Evolutionary conservation across 306 rosid genomes (phyloP), one percentile per base, ranked within the genome.

Genomic region (Quercus wislizeni): DNA sequence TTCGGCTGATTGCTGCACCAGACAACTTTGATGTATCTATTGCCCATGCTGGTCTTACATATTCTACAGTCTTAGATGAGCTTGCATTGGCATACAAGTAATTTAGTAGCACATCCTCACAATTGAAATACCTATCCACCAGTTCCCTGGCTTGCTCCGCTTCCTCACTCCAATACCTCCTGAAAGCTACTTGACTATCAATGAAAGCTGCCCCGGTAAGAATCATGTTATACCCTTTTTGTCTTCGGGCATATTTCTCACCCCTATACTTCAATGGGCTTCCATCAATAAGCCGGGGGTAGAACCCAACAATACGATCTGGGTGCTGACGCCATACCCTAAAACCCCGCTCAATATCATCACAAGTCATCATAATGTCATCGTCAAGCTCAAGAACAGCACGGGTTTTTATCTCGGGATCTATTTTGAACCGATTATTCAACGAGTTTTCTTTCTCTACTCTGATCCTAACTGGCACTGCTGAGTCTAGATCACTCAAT

Each of bases 331-430:
- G 97, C 99, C 99, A 96, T 10, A 91, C 94, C 23, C 83, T 86
- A 70, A 96, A 96, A 27, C 99, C 99, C 31, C 99, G 89, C 87
- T 96, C 99, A 0, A 96, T 72, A 52, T 96, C 99, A 69, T 96
- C 91, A n/a, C 99, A 96, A 33, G 93, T 85, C 99, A 96, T 96
- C 98, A 96, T 90, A 74, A 96, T 96, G 89, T 96, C 99, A 5
- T 96, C 99, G 7, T 96, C 99, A 38, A 96, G 99, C 94, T 96
- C 98, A 51, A 96, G 97, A 71, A 96, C 98, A 17, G 96, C 98
- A 65, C 97, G 92, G 49, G 99, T 93, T 80, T 90, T 89, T 55
- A 96, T 93, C 89, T 70, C 68, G 0, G 97, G 75, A 76, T 96
- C 99, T 1, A 43, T 38, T 81, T 79, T 93, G 92, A 96, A 96